phyloP scores from a whole-genome alignment of 805 yeast species.

The Candida pseudofarinosa region DNA sequence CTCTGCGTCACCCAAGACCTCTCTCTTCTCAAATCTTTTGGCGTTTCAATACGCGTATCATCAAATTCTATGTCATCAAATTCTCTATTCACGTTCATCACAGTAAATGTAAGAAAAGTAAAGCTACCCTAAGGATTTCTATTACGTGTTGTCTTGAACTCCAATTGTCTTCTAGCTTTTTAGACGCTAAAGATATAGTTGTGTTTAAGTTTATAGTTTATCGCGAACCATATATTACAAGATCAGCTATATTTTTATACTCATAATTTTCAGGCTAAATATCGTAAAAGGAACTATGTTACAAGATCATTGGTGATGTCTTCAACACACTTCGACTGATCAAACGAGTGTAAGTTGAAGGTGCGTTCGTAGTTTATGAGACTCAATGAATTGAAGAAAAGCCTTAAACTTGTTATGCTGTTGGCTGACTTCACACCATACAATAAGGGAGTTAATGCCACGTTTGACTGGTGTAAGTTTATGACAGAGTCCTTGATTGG shows the following conservation, averaged over 20 bases:
- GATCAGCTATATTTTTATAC: too few species aligned
- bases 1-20: background rate
- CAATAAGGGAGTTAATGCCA: constrained; percentile 41
- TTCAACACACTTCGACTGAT: constrained; percentile 40
- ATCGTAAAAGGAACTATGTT: background rate
- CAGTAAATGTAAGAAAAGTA: background rate
- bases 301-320: constrained; percentile 59
- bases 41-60: constrained; percentile 22
- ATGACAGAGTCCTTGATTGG: constrained; percentile 34
- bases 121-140: too few species aligned
- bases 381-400: constrained; percentile 64
- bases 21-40: background rate
- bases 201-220: too few species aligned
- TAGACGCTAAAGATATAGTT: too few species aligned
- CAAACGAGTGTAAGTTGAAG: constrained; percentile 43
- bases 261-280: too few species aligned
- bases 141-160: too few species aligned
- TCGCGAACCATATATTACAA: too few species aligned
- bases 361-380: constrained; percentile 62
- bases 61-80: constrained; percentile 26
- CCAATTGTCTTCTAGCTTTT: too few species aligned
- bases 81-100: constrained; percentile 4
- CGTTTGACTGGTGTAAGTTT: constrained; percentile 30
- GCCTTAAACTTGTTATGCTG: constrained; percentile 46
- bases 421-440: constrained; percentile 36